These are phyloP conservation scores for Botrytis byssoidea DNA, from an alignment of 2,329 filamentous ascomycete species.

Conservation along the genomic window DNA sequence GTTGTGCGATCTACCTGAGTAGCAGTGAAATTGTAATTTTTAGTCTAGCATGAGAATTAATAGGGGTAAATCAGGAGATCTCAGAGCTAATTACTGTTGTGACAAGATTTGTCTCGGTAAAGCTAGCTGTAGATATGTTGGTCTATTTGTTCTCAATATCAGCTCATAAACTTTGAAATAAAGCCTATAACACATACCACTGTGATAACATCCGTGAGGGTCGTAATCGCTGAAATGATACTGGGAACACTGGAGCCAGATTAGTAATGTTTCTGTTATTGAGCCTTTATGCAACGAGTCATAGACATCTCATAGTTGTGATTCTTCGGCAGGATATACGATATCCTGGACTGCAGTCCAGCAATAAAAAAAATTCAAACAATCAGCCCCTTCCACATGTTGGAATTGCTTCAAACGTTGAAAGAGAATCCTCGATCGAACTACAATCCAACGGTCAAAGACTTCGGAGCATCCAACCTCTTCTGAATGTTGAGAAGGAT, in stretches of 20 bases:
- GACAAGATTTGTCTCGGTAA: background rate
- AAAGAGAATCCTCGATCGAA: background rate
- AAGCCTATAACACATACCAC: background rate
- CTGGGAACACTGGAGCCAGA: background rate
- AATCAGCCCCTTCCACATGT: background rate
- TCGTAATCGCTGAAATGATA: slow-evolving; percentile 13
- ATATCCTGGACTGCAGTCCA: background rate
- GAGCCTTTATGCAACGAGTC: background rate
- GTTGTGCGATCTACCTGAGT: slow-evolving; percentile 11
- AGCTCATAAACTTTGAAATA: background rate
- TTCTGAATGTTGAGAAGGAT: background rate
- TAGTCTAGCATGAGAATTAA: background rate
- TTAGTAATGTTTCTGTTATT: background rate
- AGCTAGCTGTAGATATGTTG: slow-evolving; percentile 4
- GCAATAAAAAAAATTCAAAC: no score
- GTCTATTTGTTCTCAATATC: background rate
- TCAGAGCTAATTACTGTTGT: background rate
- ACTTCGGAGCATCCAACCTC: background rate
- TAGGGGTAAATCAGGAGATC: background rate
- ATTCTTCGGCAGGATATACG: background rate
- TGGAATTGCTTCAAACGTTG: background rate
- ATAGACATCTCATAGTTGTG: background rate
- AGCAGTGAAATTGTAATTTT: slow-evolving; percentile 18
- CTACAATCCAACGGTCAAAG: background rate
- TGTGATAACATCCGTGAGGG: background rate